phyloP scores from a whole-genome alignment of 805 yeast species.

The Pichia heedii region DNA sequence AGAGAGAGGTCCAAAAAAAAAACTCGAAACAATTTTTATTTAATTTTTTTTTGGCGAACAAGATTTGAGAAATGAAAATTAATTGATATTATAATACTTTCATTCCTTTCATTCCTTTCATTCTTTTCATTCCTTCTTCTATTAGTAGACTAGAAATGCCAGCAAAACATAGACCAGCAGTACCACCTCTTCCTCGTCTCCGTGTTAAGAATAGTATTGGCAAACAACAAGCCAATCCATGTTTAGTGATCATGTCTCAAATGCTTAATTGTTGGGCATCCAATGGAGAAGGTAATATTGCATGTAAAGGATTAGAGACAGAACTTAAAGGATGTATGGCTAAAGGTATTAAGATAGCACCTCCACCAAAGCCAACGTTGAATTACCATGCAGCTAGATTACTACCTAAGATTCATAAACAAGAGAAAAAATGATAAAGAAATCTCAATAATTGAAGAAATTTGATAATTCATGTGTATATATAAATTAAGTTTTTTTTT shows the following conservation, averaged over 20 bases:
- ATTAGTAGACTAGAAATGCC: slow-evolving; percentile 3
- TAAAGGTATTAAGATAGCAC: slow-evolving; percentile 24
- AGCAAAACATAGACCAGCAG: slow-evolving; percentile 16
- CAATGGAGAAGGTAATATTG: slow-evolving; percentile 70
- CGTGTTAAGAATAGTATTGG: slow-evolving; percentile 58
- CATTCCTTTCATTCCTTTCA: too few species aligned
- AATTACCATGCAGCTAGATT: slow-evolving; percentile 51
- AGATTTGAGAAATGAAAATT: too few species aligned
- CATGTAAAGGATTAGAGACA: slow-evolving; percentile 55
- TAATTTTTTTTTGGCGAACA: too few species aligned
- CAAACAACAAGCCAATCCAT: slow-evolving; percentile 54
- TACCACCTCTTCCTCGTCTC: slow-evolving; percentile 70
- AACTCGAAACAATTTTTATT: too few species aligned
- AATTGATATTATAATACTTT: too few species aligned
- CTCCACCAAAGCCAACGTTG: slow-evolving; percentile 36
- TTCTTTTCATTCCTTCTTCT: background rate
- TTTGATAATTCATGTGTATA: background rate
- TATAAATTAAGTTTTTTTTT: too few species aligned
- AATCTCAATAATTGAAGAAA: too few species aligned
- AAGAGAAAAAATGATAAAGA: slow-evolving; percentile 15
- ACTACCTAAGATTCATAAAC: slow-evolving; percentile 43
- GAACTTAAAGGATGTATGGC: slow-evolving; percentile 74
- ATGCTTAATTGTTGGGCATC: slow-evolving; percentile 95
- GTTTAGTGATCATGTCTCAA: slow-evolving; percentile 75
- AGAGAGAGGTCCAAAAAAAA: too few species aligned